phyloP scores from a whole-genome alignment of 1,284 basidiomycete genomes.

The Pseudozyma sp. region DNA sequence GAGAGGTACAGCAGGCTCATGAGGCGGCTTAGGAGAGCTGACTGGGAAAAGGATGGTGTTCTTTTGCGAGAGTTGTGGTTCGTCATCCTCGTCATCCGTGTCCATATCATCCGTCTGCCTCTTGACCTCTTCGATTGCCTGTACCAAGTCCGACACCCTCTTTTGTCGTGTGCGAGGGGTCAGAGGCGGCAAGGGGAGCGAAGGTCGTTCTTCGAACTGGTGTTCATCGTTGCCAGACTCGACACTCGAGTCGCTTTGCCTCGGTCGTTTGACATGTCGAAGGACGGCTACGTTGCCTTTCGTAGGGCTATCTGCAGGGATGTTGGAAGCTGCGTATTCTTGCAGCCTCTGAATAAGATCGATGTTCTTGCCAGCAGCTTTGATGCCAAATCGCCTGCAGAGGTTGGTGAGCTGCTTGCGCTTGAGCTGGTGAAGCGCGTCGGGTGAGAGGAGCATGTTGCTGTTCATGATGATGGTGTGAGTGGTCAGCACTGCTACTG shows the following conservation, averaged over 20 bases:
- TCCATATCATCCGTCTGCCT: conserved; percentile 22
- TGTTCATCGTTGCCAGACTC: conserved; percentile 27
- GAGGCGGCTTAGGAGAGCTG: conserved; percentile 7
- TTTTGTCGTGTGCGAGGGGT: conserved; percentile 40
- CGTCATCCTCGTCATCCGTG: conserved; percentile 30
- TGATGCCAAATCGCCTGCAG: conserved; percentile 52
- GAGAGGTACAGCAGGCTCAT: conserved; percentile 11
- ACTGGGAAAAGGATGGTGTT: conserved; percentile 28
- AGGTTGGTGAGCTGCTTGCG: conserved; percentile 58
- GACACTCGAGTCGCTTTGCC: conserved; percentile 36
- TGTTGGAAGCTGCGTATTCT: conserved; percentile 44
- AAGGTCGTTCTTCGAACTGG: not conserved
- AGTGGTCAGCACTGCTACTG: conserved; percentile 5
- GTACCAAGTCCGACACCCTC: conserved; percentile 34
- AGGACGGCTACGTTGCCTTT: conserved; percentile 45
- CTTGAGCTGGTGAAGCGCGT: conserved; percentile 57
- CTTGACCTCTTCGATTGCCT: conserved; percentile 48
- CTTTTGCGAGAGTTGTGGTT: conserved; percentile 9
- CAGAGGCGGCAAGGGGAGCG: conserved; percentile 14
- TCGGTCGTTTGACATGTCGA: conserved; percentile 40
- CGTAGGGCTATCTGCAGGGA: conserved; percentile 40
- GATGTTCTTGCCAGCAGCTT: conserved; percentile 49
- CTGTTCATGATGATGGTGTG: conserved; percentile 19
- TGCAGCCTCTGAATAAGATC: conserved; percentile 50
- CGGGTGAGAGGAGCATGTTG: conserved; percentile 50